Conservation (phyloP, 306 rosid genomes). For the Cajanus cajan region DNA sequence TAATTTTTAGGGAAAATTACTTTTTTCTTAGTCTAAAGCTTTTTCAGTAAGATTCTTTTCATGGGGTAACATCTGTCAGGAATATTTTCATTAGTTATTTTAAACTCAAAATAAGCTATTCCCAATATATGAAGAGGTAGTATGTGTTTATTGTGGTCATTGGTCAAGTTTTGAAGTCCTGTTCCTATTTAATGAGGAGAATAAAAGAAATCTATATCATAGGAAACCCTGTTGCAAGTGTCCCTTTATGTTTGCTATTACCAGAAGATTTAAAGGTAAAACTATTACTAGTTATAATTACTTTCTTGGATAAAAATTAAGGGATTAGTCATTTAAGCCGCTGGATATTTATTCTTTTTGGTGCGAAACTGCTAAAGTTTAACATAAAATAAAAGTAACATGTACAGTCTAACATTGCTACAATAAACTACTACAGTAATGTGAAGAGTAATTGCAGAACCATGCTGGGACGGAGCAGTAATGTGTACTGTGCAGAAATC, state of each 20-base stretch:
- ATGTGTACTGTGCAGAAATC: neutral
- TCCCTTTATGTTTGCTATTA: neutral
- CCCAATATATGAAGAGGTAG: neutral
- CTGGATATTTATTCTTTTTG: too few relatives aligned
- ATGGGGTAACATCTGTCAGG: neutral
- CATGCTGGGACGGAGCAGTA: neutral
- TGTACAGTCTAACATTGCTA: neutral
- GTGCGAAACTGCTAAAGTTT: neutral
- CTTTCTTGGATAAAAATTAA: neutral
- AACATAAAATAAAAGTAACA: neutral
- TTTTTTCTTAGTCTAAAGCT: neutral
- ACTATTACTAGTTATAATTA: neutral
- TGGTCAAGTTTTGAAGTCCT: neutral
- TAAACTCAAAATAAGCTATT: neutral
- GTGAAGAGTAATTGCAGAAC: neutral
- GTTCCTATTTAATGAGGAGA: neutral
- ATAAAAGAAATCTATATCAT: neutral
- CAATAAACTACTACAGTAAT: neutral
- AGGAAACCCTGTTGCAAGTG: neutral
- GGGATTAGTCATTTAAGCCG: neutral
- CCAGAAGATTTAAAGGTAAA: neutral
- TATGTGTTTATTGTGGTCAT: neutral
- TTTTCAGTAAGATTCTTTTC: neutral
- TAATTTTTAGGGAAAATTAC: too few relatives aligned
- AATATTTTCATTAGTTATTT: neutral